These are phyloP conservation scores for Mucor sp. DNA, from an alignment of 371 early-diverging fungal genomes.

Conservation along the genomic window DNA sequence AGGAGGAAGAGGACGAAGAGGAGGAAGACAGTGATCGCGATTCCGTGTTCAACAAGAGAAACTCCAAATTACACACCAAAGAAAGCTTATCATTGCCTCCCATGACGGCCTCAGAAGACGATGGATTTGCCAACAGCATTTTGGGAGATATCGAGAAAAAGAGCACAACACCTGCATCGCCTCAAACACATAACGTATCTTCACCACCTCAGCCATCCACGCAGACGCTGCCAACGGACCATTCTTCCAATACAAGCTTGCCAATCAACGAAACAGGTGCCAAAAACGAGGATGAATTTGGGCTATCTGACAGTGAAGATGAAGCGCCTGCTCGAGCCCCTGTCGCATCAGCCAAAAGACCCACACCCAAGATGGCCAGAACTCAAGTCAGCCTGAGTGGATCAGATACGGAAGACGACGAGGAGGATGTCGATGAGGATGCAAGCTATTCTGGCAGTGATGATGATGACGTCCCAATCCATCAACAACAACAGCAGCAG, in stretches of 20 bases:
- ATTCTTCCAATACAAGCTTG: background rate
- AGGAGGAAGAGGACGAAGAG: slow-evolving; percentile 33
- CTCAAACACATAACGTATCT: background rate
- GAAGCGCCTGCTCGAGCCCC: background rate
- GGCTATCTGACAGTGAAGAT: slow-evolving; percentile 9
- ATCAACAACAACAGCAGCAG: slow-evolving; percentile 15
- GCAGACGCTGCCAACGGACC: background rate
- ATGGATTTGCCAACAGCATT: slow-evolving; percentile 13
- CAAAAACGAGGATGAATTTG: slow-evolving; percentile 5
- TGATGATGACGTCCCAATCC: slow-evolving; percentile 21
- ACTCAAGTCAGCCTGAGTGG: slow-evolving; percentile 35
- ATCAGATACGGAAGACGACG: slow-evolving; percentile 23
- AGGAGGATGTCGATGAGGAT: slow-evolving; percentile 16
- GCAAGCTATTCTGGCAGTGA: slow-evolving; percentile 12
- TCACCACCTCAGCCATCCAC: background rate
- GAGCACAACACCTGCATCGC: background rate
- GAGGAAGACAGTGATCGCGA: slow-evolving; percentile 36
- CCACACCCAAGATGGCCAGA: slow-evolving; percentile 20
- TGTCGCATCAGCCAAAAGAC: background rate
- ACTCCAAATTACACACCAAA: background rate
- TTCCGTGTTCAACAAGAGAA: slow-evolving; percentile 14
- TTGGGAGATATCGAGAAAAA: slow-evolving; percentile 16
- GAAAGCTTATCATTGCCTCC: slow-evolving; percentile 11
- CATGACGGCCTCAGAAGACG: slow-evolving; percentile 7
- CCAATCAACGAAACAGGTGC: background rate